Percentiles rank a stretch among this genome's conserved stretches.
phyloP scores from a whole-genome alignment of 805 yeast species.

The Pichia manshurica region DNA sequence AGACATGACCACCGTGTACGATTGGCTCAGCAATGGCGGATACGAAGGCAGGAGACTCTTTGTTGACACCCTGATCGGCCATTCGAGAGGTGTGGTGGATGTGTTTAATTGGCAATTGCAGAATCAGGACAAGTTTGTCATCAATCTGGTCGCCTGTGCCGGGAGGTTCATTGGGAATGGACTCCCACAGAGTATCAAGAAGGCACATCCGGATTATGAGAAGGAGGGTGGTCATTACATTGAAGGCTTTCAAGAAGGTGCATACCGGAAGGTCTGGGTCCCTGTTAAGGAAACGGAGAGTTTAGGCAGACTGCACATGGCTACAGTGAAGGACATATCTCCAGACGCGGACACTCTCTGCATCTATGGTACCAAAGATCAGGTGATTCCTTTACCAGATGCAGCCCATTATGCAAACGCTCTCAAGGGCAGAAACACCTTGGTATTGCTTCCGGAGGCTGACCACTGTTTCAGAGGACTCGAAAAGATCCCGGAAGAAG shows the following conservation, averaged over 20 bases:
- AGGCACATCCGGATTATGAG: constrained; percentile 34
- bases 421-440: constrained; percentile 51
- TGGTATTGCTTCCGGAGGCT: constrained; percentile 58
- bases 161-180: constrained; percentile 58
- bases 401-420: constrained; percentile 51
- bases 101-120: constrained; percentile 64
- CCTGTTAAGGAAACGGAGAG: constrained; percentile 47
- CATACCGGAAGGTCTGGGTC: constrained; percentile 36
- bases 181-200: constrained; percentile 35
- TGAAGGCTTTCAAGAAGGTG: constrained; percentile 47
- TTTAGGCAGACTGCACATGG: constrained; percentile 44
- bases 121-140: constrained; percentile 37
- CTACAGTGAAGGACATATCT: constrained; percentile 28
- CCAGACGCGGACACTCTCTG: constrained; percentile 48
- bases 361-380: constrained; percentile 67
- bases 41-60: constrained; percentile 37
- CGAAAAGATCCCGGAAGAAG: constrained; percentile 30
- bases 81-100: constrained; percentile 75
- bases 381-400: constrained; percentile 60
- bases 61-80: constrained; percentile 60
- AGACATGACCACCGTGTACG: constrained; percentile 51
- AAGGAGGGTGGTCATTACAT: constrained; percentile 36
- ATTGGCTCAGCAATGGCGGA: constrained; percentile 26
- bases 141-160: constrained; percentile 64
- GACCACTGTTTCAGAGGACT: constrained; percentile 77